A percentile compares a stretch with the other conserved stretches of the same genome.
These are phyloP conservation scores for Kwoniella heveanensis DNA, from an alignment of 768 basidiomycete genomes.

Conservation along the genomic window DNA sequence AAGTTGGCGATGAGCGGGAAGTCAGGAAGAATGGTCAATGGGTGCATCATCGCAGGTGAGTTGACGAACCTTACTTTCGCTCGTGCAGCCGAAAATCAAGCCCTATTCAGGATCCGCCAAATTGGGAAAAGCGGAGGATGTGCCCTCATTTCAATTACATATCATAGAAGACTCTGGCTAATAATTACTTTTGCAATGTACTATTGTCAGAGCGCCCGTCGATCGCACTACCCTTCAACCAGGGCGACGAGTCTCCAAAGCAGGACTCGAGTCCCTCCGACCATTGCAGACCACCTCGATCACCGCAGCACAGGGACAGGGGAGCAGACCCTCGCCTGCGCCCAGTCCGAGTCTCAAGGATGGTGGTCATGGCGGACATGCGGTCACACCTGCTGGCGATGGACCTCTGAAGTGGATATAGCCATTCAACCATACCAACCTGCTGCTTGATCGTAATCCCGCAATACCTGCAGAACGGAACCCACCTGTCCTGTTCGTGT, in stretches of 20 bases:
- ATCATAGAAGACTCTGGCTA: neutral
- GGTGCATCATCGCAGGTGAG: conserved; percentile 71
- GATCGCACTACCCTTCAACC: conserved; percentile 86
- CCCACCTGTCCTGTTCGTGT: too few relatives aligned
- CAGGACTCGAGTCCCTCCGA: conserved; percentile 68
- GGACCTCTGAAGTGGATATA: conserved; percentile 38
- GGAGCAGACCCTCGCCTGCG: conserved; percentile 14
- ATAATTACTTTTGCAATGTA: neutral
- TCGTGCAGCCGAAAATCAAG: too few relatives aligned
- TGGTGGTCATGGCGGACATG: conserved; percentile 3
- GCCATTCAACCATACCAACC: too few relatives aligned
- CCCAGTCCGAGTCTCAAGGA: conserved; percentile 6
- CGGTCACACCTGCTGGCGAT: conserved; percentile 32
- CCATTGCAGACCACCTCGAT: conserved; percentile 18
- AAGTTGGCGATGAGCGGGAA: conserved; percentile 65
- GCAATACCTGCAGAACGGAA: too few relatives aligned
- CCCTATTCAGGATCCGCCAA: too few relatives aligned
- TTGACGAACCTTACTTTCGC: conserved; percentile 3
- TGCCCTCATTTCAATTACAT: too few relatives aligned
- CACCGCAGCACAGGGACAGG: conserved; percentile 1
- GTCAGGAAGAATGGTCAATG: conserved; percentile 86
- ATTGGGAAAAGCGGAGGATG: too few relatives aligned
- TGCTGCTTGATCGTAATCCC: too few relatives aligned
- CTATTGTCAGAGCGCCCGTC: conserved; percentile 66
- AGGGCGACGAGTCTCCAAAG: conserved; percentile 85